phyloP scores from a whole-genome alignment of 805 yeast species.

The Yamadazyma tumulicola region DNA sequence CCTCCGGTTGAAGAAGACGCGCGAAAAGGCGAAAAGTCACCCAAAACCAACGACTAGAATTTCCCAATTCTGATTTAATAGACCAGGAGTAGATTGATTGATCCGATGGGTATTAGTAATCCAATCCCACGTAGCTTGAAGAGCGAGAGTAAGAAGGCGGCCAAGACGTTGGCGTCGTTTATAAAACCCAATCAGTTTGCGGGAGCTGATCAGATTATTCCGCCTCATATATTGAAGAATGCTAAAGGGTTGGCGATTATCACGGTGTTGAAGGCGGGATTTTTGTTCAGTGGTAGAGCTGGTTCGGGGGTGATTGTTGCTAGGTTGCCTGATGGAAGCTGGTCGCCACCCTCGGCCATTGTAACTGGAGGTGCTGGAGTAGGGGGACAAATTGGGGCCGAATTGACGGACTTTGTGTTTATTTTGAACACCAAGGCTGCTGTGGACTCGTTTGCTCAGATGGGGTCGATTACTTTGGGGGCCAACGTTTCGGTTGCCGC shows the following conservation, averaged over 20 bases:
- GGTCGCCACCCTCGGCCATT: constrained; percentile 98
- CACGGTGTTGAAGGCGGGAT: constrained; percentile 96
- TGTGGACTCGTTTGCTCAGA: constrained; percentile 88
- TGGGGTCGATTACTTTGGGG: constrained; percentile 92
- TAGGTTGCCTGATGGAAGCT: constrained; percentile 86
- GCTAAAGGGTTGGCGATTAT: constrained; percentile 92
- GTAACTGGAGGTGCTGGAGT: constrained; percentile 98
- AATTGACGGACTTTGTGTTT: constrained; percentile 92
- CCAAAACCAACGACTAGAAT: background rate
- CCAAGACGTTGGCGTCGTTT: constrained; percentile 83
- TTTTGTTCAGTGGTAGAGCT: constrained; percentile 92
- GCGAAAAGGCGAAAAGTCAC: background rate
- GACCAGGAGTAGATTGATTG: background rate
- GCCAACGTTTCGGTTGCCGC: constrained; percentile 95
- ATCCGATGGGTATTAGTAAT: constrained; percentile 70
- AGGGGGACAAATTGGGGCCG: constrained; percentile 97
- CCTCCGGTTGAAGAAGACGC: background rate
- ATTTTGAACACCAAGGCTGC: constrained; percentile 84
- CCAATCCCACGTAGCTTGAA: constrained; percentile 90
- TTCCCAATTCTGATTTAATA: background rate
- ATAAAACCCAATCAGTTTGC: constrained; percentile 91
- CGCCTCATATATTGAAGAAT: constrained; percentile 78
- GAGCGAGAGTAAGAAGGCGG: constrained; percentile 90
- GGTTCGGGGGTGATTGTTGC: constrained; percentile 97
- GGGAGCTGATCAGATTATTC: constrained; percentile 86